Conservation (phyloP, 2,329 filamentous ascomycete genomes). For the Lachnellula subtilissima region DNA sequence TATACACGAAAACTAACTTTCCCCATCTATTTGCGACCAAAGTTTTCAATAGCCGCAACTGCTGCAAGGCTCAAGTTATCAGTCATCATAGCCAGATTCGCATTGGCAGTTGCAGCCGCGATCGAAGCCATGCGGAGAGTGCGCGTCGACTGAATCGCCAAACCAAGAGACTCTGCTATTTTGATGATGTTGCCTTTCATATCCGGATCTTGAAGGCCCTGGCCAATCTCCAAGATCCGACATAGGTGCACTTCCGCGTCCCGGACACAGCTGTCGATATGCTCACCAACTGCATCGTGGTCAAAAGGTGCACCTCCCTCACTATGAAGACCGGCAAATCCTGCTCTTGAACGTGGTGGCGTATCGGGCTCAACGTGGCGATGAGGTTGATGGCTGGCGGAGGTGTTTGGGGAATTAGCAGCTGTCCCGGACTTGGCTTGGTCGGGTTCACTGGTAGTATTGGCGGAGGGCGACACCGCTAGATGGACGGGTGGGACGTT, state of each 20-base stretch:
- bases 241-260: not conserved
- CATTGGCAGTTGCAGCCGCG: not conserved
- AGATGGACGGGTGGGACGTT: not conserved
- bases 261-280: not conserved
- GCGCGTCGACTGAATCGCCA: not conserved
- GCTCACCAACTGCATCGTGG: not conserved
- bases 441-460: not conserved
- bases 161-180: conserved; percentile 2
- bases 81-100: not conserved
- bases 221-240: not conserved
- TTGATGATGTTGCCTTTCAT: not conserved
- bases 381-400: not conserved
- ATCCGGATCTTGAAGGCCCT: not conserved
- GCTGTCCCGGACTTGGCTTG: not conserved
- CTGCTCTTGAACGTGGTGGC: not conserved
- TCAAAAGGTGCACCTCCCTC: not conserved
- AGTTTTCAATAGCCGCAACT: not conserved
- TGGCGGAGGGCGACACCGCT: not conserved
- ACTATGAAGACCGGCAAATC: not conserved
- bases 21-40: not conserved
- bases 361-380: not conserved
- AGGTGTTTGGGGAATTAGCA: not conserved
- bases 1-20: not conserved
- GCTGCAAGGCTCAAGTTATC: not conserved
- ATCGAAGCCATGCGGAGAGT: not conserved